A percentile compares a stretch with the other conserved stretches of the same genome.
phyloP scores from a whole-genome alignment of 2,329 filamentous ascomycete genomes.

The Thermoascus crustaceus region DNA sequence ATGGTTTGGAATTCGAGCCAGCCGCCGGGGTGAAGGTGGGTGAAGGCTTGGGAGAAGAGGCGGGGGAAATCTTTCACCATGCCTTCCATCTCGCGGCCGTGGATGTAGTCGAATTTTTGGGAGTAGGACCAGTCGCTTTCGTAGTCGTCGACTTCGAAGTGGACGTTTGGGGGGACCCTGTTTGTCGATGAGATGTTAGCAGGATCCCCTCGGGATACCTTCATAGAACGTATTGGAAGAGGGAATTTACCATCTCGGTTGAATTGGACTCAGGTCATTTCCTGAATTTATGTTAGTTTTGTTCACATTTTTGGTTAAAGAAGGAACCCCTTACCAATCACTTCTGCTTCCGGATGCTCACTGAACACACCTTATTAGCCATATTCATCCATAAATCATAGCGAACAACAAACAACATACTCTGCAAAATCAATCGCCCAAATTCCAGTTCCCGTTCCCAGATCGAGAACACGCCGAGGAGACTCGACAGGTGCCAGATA shows the following conservation, averaged over 20 bases:
- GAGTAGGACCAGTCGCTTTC: conserved; percentile 17
- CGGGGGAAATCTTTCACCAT: conserved; percentile 15
- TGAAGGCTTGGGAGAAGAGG: conserved; percentile 12
- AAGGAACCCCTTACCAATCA: conserved; percentile 16
- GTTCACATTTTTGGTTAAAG: not conserved
- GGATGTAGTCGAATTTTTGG: conserved; percentile 18
- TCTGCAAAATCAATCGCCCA: conserved; percentile 35
- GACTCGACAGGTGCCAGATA: conserved; percentile 8
- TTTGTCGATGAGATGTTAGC: not conserved
- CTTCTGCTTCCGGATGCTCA: conserved; percentile 20
- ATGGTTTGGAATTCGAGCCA: conserved; percentile 14
- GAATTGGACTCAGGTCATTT: conserved; percentile 26
- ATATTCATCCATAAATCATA: not conserved
- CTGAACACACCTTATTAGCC: conserved; percentile 1
- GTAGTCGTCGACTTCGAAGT: conserved; percentile 19
- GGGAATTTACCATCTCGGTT: conserved; percentile 14
- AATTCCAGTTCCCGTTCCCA: conserved; percentile 31
- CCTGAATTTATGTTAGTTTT: conserved; percentile 1
- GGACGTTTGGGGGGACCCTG: conserved; percentile 19
- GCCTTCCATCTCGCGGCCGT: conserved; percentile 17
- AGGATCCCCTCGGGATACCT: not conserved
- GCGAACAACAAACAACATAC: conserved; percentile 5
- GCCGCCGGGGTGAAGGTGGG: conserved; percentile 15
- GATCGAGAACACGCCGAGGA: conserved; percentile 24
- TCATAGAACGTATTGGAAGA: not conserved